Percentiles rank a stretch among this genome's conserved stretches.
Evolutionary conservation across 2,329 filamentous ascomycete species (phyloP).

Genomic region (Fusarium sulawesiense): DNA sequence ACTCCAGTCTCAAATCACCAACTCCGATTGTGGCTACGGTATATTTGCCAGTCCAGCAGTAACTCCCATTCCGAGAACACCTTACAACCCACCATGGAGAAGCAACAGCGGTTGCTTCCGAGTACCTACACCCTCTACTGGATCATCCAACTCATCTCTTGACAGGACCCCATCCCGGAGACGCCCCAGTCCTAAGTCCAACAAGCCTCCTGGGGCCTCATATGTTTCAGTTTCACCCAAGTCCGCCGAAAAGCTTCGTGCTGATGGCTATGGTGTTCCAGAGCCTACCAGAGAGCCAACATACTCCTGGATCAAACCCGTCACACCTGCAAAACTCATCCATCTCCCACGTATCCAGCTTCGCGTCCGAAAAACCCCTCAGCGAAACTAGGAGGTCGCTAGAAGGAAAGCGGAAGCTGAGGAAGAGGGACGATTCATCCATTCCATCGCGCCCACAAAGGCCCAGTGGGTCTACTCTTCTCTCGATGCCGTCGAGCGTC

Average conservation of each 20-base stretch:
- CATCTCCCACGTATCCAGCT: not conserved
- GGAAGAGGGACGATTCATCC: not conserved
- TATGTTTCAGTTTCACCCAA: constrained; percentile 32
- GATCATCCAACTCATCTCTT: not conserved
- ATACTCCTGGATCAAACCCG: constrained; percentile 7
- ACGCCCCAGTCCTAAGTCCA: not conserved
- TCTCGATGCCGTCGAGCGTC: constrained; percentile 18
- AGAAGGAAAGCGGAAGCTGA: not conserved
- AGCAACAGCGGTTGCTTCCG: constrained; percentile 5
- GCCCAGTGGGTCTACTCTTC: constrained; percentile 13
- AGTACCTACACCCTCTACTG: constrained; percentile 9
- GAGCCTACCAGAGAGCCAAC: constrained; percentile 7
- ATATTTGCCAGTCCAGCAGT: not conserved
- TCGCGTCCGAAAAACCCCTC: not conserved
- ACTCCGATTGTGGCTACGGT: not conserved
- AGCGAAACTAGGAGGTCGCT: not conserved
- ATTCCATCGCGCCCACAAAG: constrained; percentile 5
- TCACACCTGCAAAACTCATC: not conserved
- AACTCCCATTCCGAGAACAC: not conserved
- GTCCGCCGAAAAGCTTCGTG: constrained; percentile 17
- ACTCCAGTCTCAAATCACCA: not conserved
- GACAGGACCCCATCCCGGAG: not conserved
- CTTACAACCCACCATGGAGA: not conserved
- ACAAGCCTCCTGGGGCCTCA: constrained; percentile 22
- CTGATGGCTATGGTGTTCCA: constrained; percentile 1